Percentiles rank a stretch among this genome's conserved stretches.
These are phyloP conservation scores for Solanum virginianum DNA, from an alignment of 257 asterid species.

Conservation along the genomic window DNA sequence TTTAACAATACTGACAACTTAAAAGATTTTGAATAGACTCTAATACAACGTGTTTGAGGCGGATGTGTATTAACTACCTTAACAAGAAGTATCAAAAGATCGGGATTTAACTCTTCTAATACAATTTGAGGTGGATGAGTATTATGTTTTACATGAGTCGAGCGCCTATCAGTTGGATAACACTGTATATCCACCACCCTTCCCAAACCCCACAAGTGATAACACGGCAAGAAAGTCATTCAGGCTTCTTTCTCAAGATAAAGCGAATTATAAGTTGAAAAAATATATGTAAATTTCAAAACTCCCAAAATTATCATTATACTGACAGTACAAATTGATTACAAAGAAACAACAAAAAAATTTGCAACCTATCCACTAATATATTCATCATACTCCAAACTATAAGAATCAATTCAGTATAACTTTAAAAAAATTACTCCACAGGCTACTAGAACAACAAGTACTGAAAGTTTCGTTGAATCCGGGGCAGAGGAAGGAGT, in stretches of 20 bases:
- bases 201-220: neutral
- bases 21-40: no score
- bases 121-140: no score
- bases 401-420: constrained; percentile 5
- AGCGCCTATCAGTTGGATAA: neutral
- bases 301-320: neutral
- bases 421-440: constrained; percentile 15
- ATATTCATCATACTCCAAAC: neutral
- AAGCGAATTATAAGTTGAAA: neutral
- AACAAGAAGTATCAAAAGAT: no score
- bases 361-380: neutral
- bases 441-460: constrained; percentile 11
- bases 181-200: neutral
- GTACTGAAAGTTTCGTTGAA: constrained; percentile 1
- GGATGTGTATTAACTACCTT: neutral
- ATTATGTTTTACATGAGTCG: neutral
- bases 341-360: neutral
- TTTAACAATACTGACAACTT: no score
- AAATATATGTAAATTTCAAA: neutral
- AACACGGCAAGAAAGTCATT: neutral
- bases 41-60: neutral
- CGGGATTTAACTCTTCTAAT: no score
- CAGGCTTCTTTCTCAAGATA: neutral
- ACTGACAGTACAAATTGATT: neutral
- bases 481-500: constrained; percentile 30